Base-by-base conservation (phyloP, 352 stramenopile genomes). In the Phytophthora pseudosyringae region DNA sequence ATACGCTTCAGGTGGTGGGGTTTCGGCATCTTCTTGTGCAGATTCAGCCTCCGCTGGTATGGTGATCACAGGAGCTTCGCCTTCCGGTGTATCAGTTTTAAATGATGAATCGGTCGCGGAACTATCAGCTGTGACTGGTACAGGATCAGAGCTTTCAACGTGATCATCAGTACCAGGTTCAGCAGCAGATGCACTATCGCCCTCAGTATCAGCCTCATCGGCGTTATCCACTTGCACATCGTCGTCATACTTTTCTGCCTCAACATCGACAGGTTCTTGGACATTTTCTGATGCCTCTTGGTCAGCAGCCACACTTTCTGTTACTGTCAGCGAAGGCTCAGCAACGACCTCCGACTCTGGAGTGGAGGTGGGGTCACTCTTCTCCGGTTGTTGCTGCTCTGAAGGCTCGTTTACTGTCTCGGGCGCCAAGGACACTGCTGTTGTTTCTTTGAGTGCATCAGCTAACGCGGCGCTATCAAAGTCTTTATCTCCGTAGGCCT, bases 1-100 rank as follows among this genome's bases (percentile, higher is more conserved):
- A 21, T 73, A 76, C 6, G 35, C 49, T 32, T 54, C 64, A 13
- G 40, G 25, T n/a, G 61, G 38, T 10, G 16, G 7, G 21, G 50
- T 13, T 13, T 59, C 33, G 25, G n/a, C 28, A 54, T 41, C 29
- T 12, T 73, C 33, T 43, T 64, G 21, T 33, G 10, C 29, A 13
- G 13, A 6, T 18, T 28, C 35, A 38, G 31, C 11, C n/a, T 61
- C 54, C 11, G 25, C 21, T 5, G 47, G 43, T 10, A 50, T 18
- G 5, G 33, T 47, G 21, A 18, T 58, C 11, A 64, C 53, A 44
- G 45, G 25, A 62, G 16, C 6, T 39, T 64, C 52, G 51, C 3
- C 31, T 31, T 44, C 36, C 29, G 15, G 4, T 1, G 8, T 26
- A 40, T 67, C 53, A 47, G 7, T 33, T 40, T n/a, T 11, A 28